Base-by-base conservation (phyloP, 2,329 filamentous ascomycete genomes). In the Ascochyta pisi region DNA sequence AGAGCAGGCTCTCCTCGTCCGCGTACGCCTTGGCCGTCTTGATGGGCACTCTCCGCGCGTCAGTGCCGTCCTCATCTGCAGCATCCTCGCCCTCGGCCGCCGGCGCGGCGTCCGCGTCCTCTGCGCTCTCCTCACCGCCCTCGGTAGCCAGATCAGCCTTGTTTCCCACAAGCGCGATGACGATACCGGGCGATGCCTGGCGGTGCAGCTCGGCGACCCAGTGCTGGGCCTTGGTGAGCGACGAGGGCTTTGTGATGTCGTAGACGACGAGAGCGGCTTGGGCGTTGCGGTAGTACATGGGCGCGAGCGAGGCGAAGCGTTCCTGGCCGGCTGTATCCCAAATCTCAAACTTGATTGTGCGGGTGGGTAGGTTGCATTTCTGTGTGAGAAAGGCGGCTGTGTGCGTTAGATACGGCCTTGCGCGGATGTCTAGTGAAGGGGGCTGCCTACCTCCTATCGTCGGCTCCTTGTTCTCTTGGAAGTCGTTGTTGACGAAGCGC, bases 261-360 rank as follows among this genome's bases (percentile, higher is more conserved):
- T 98, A 99, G 75, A 98, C 94, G 60, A 99, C 94, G 66, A 99
- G 90, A 13, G 95, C 95, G 62, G 93, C 92, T 81, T 98, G 94
- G 47, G 95, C 95, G 76, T 99, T 98, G 79, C 94, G 92, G 83
- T 98, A 98, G 85, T 99, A 99, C 95, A 98, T 98, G 69, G 94
- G 95, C 48, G 95, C 95, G 58, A 98, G 86, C 47, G 91, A 96
- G 68, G 94, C 94, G 75, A 98, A 99, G 62, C 94, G 91, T 82
- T 99, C 94, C 79, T 99, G 94, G 73, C 94, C 94, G 39, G 95
- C 94, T 15, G 94, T 98, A 82, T 99, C 94, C 94, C 94, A 99
- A 73, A 99, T 98, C 63, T 83, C 80, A 64, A 83, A 82, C 63
- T 78, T 82, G 73, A 83, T 82, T 55, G 92, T 97, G 75, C 94